Percentiles rank a stretch among this genome's conserved stretches.
These are phyloP conservation scores for Adansonia madagascariensis DNA, from an alignment of 441 rosid species.

Conservation along the genomic window DNA sequence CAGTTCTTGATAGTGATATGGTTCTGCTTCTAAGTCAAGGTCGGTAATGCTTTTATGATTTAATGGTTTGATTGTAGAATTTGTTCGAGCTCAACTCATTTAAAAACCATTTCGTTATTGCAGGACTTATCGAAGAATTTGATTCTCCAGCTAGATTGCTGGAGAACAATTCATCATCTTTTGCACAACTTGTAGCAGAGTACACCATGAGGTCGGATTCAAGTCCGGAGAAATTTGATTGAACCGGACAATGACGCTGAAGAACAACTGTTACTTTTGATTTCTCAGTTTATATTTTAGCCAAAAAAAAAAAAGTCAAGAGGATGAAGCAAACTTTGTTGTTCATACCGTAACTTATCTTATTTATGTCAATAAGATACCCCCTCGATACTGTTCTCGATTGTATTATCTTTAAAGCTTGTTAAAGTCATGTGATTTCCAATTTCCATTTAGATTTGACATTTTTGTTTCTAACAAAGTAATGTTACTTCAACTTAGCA, in stretches of 20 bases:
- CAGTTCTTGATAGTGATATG: conserved; percentile 78
- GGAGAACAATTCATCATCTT: conserved; percentile 73
- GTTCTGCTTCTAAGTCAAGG: conserved; percentile 80
- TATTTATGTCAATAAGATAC: too few relatives aligned
- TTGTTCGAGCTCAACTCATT: neutral
- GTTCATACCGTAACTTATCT: too few relatives aligned
- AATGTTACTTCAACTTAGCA: neutral
- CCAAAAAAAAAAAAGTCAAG: too few relatives aligned
- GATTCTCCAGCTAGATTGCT: conserved; percentile 67
- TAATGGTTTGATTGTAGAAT: neutral
- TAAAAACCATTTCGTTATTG: neutral
- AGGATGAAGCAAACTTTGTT: too few relatives aligned
- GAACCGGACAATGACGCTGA: too few relatives aligned
- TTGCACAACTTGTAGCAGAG: conserved; percentile 79
- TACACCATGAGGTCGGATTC: conserved; percentile 65
- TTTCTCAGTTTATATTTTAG: too few relatives aligned
- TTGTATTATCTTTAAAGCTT: neutral
- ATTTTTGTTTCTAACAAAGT: neutral
- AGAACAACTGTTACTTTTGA: too few relatives aligned
- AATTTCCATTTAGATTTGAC: neutral
- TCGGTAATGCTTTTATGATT: conserved; percentile 30
- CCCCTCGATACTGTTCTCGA: neutral
- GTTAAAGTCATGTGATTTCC: neutral
- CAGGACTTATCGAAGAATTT: conserved; percentile 74
- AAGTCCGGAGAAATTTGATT: conserved; percentile 29